phyloP scores from a whole-genome alignment of 1,139 yeast species.

The Taphrina sp. region DNA sequence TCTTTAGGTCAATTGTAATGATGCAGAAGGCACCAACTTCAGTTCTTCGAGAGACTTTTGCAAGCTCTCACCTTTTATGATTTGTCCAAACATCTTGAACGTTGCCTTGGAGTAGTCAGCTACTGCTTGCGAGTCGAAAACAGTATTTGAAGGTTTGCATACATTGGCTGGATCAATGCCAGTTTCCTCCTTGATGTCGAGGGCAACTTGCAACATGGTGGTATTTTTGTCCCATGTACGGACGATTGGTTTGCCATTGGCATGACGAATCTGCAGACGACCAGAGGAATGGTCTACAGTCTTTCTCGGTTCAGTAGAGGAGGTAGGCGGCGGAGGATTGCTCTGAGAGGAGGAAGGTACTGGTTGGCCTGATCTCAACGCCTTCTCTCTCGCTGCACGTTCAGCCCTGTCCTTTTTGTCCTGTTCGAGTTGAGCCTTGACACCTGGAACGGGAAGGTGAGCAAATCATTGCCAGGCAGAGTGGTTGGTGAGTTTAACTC shows the following conservation, averaged over 20 bases:
- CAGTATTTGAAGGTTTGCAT: background rate
- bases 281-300: conserved; percentile 41
- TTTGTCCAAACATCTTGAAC: conserved; percentile 26
- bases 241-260: conserved; percentile 40
- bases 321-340: conserved; percentile 34
- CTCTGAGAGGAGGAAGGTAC: conserved; percentile 31
- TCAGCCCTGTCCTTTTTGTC: conserved; percentile 44
- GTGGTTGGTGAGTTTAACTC: too few species aligned
- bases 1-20: conserved; percentile 21
- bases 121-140: background rate
- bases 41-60: conserved; percentile 18
- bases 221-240: conserved; percentile 42
- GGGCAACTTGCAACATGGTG: conserved; percentile 44
- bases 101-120: background rate
- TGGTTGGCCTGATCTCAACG: conserved; percentile 33
- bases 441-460: conserved; percentile 37
- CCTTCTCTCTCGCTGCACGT: conserved; percentile 36
- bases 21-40: conserved; percentile 25
- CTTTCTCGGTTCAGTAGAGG: conserved; percentile 37
- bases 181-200: conserved; percentile 34
- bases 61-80: conserved; percentile 9
- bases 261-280: conserved; percentile 43
- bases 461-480: too few species aligned
- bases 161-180: conserved; percentile 40
- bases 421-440: conserved; percentile 45